Percentiles rank a stretch among this genome's conserved stretches.
phyloP scores from a whole-genome alignment of 495 filamentous ascomycete species.

The Pyrenula aspistea region DNA sequence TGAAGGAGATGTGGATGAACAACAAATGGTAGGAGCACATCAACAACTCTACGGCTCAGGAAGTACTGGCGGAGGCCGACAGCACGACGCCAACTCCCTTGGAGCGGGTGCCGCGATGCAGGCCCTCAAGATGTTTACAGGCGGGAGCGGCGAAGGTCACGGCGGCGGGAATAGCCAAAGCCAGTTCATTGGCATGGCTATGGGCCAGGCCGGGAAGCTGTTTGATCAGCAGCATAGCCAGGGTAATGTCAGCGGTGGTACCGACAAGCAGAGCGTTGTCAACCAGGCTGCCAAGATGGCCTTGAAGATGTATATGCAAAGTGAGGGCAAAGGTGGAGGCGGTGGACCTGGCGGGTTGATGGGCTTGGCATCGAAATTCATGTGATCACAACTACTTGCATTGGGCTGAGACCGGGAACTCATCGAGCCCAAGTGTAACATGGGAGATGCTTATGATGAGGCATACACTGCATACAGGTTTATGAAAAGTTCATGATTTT shows the following conservation, averaged over 20 bases:
- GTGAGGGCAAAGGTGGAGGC: slow-evolving; percentile 33
- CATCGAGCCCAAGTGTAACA: no score
- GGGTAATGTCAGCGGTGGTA: slow-evolving; percentile 37
- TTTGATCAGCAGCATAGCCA: slow-evolving; percentile 43
- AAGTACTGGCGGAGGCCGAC: slow-evolving; percentile 12
- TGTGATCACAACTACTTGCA: slow-evolving; percentile 17
- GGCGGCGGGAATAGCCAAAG: slow-evolving; percentile 34
- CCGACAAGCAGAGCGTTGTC: slow-evolving; percentile 51
- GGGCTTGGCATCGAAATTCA: slow-evolving; percentile 46
- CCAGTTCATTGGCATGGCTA: slow-evolving; percentile 53
- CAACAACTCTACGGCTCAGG: slow-evolving; percentile 38
- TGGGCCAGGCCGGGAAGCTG: slow-evolving; percentile 54
- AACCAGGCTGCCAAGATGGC: slow-evolving; percentile 51
- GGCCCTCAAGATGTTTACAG: slow-evolving; percentile 54
- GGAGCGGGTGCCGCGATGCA: slow-evolving; percentile 55
- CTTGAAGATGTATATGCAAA: slow-evolving; percentile 58
- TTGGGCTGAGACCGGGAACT: no score
- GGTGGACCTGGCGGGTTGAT: slow-evolving; percentile 38
- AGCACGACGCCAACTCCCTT: slow-evolving; percentile 28
- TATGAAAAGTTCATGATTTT: no score
- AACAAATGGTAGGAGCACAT: slow-evolving; percentile 40
- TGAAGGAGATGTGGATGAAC: slow-evolving; percentile 39
- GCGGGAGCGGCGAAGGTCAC: slow-evolving; percentile 13
- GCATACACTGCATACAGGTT: no score
- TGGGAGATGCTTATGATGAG: no score